Percentiles rank a stretch among this genome's conserved stretches.
Evolutionary conservation across 2,329 filamentous ascomycete species (phyloP).

Genomic region (Truncatella angustata): DNA sequence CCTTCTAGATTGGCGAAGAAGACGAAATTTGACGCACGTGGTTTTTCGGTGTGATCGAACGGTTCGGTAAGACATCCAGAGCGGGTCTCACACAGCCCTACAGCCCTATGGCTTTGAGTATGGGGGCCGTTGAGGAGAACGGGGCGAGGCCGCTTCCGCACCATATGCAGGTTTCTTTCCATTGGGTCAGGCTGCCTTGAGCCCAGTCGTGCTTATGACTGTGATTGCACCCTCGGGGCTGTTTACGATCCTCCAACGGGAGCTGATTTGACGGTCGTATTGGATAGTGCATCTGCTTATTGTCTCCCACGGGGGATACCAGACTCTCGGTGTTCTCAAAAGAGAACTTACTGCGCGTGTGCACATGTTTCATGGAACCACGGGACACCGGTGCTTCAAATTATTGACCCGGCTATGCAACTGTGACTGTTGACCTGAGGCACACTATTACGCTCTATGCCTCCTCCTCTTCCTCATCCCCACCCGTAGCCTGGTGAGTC

Average conservation of each 20-base stretch:
- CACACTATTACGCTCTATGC: not conserved
- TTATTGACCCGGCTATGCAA: not conserved
- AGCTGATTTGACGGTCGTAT: too few relatives aligned
- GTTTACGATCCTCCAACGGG: constrained; percentile 1
- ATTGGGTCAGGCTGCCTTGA: constrained; percentile 1
- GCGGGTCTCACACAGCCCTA: not conserved
- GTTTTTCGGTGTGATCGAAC: not conserved
- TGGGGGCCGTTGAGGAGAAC: not conserved
- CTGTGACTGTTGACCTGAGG: not conserved
- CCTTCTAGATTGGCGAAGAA: not conserved
- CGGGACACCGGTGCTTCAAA: not conserved
- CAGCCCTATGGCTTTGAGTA: not conserved
- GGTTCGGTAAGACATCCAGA: not conserved
- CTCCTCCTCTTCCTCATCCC: not conserved
- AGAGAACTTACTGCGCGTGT: not conserved
- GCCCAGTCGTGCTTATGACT: not conserved
- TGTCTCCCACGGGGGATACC: not conserved
- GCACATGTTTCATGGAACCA: not conserved
- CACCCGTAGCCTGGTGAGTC: not conserved
- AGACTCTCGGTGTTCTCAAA: not conserved
- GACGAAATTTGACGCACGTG: not conserved
- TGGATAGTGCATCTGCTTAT: not conserved
- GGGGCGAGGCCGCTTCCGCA: not conserved
- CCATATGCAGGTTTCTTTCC: not conserved
- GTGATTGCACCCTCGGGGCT: not conserved